Conservation (phyloP, 169 alveolate genomes). For the Cystoisospora suis region DNA sequence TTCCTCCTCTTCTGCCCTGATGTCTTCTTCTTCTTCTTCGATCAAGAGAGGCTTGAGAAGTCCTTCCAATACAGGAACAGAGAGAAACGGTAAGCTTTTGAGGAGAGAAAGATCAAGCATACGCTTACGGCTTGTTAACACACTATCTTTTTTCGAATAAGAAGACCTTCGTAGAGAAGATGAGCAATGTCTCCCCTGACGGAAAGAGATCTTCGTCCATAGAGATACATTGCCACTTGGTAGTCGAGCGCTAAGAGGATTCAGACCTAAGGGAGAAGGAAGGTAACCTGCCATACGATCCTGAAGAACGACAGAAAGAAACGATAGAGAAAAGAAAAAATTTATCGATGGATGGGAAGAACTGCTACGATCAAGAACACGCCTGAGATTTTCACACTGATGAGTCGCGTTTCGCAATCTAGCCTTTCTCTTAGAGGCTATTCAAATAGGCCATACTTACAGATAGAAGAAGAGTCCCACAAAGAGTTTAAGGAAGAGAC, state of each 20-base stretch:
- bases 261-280: not conserved
- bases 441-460: no score
- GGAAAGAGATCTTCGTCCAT: not conserved
- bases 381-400: no score
- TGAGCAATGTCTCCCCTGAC: no score
- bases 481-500: not conserved
- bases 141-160: not conserved
- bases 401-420: no score
- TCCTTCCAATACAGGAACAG: not conserved
- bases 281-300: slow-evolving; percentile 22
- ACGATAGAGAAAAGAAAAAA: not conserved
- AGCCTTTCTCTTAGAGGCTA: no score
- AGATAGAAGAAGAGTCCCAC: not conserved
- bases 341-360: no score
- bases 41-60: not conserved
- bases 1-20: not conserved
- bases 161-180: not conserved
- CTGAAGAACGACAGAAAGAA: not conserved
- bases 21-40: not conserved
- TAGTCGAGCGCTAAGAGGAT: not conserved
- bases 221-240: not conserved
- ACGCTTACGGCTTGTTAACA: not conserved
- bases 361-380: no score
- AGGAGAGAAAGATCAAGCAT: not conserved
- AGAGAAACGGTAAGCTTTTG: slow-evolving; percentile 5